These are phyloP conservation scores for Stagonosporopsis tanaceti DNA, from an alignment of 2,329 filamentous ascomycete species.

Conservation along the genomic window DNA sequence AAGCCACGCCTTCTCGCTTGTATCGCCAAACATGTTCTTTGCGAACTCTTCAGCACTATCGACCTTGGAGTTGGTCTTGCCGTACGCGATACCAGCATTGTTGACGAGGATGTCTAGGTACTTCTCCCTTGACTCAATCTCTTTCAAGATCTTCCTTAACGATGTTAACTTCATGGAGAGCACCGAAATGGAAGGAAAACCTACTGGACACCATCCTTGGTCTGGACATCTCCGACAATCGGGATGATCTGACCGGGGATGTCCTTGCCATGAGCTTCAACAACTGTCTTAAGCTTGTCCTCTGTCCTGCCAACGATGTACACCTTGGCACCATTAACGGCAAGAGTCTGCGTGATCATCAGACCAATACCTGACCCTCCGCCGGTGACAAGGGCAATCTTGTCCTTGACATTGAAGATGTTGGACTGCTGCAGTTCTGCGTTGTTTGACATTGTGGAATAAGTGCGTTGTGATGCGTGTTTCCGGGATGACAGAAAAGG, in stretches of 20 bases:
- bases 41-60: constrained; percentile 54
- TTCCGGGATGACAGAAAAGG: constrained; percentile 21
- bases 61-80: constrained; percentile 49
- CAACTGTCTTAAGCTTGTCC: constrained; percentile 59
- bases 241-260: constrained; percentile 58
- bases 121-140: constrained; percentile 55
- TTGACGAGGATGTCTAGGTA: constrained; percentile 57
- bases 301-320: constrained; percentile 58
- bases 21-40: constrained; percentile 55
- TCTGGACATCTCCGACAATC: constrained; percentile 54
- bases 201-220: constrained; percentile 54
- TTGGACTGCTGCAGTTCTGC: constrained; percentile 42
- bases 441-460: constrained; percentile 46
- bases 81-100: constrained; percentile 57
- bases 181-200: background rate
- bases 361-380: constrained; percentile 58
- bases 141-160: constrained; percentile 50
- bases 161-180: constrained; percentile 4
- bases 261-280: constrained; percentile 53
- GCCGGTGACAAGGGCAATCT: constrained; percentile 53
- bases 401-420: constrained; percentile 51
- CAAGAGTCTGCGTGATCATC: constrained; percentile 57
- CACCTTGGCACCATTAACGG: constrained; percentile 58
- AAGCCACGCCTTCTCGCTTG: constrained; percentile 56
- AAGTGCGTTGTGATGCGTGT: constrained; percentile 25